Base-by-base conservation (phyloP, 768 basidiomycete genomes). In the Boletus subparvulus region DNA sequence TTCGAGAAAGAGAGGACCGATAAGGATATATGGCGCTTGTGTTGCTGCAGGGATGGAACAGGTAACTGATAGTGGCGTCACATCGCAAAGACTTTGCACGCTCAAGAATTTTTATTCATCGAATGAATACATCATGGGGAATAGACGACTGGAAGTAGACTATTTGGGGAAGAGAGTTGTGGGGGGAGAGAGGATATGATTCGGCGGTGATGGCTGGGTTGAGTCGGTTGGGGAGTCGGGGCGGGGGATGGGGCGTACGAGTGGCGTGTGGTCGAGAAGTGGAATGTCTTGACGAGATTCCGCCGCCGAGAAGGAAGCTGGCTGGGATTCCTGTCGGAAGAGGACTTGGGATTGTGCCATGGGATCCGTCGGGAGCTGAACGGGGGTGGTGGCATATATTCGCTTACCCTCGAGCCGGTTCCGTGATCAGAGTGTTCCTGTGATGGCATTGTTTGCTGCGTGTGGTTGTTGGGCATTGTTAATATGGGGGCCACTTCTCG, bases 371-470 rank as follows among this genome's bases (percentile, higher is more conserved):
- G 59, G 60, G 33, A 48, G 44, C 45, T 55, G 63, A 33, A 40
- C 42, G 41, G 51, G 61, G 45, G 50, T 47, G 47, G 48, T 59
- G 58, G 58, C 58, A 63, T 58, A 63, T 58, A 47, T 41, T 55
- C 61, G 52, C 53, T 47, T 64, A 33, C 7, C 37, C 43, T 36
- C 45, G 57, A 59, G 26, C 56, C 71, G 71, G 71, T 71, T 60
- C 70, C 70, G 69, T 63, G 61, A 42, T 28, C 6, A 60, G 45
- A 4, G 12, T n/a, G 68, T 69, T 67, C 67, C 67, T 67, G 55
- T 67, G 66, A 67, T 63, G 59, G 59, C 52, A 61, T 56, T n/a
- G 37, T 32, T 12, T 12, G 19, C 26, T 39, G 39, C 24, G 46
- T 50, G 52, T 30, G 32, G 37, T 47, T 46, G 54, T 48, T 48